Percentiles rank a stretch among this genome's conserved stretches.
These are phyloP conservation scores for Acarospora socialis DNA, from an alignment of 2,329 filamentous ascomycete genomes.

Conservation along the genomic window DNA sequence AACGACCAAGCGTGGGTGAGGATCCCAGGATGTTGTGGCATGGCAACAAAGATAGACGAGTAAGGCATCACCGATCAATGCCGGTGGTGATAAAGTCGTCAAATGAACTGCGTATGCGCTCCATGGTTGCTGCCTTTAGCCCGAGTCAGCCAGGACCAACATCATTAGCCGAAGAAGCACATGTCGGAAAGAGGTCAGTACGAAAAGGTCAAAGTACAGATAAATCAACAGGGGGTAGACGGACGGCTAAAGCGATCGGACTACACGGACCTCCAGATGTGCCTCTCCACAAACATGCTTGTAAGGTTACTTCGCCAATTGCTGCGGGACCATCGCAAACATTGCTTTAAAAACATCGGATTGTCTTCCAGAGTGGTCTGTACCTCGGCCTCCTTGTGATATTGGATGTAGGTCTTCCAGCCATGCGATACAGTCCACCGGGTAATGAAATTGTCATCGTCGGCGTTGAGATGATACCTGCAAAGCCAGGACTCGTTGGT, in stretches of 20 bases:
- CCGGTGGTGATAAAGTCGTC: constrained; percentile 82
- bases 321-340: constrained; percentile 85
- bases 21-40: constrained; percentile 49
- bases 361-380: constrained; percentile 87
- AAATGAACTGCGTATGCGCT: constrained; percentile 86
- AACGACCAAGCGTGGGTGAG: constrained; percentile 37
- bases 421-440: constrained; percentile 85
- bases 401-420: constrained; percentile 93
- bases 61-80: constrained; percentile 62
- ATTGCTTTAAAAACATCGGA: constrained; percentile 81
- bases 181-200: constrained; percentile 5
- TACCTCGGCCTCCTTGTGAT: constrained; percentile 78
- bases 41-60: constrained; percentile 56
- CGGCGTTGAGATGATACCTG: constrained; percentile 79
- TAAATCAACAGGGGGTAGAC: too few species aligned
- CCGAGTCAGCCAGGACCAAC: neutral
- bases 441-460: constrained; percentile 97
- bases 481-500: constrained; percentile 70
- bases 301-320: constrained; percentile 97
- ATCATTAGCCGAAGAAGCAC: neutral
- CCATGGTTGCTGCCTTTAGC: constrained; percentile 69
- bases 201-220: constrained; percentile 6
- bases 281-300: constrained; percentile 67
- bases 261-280: constrained; percentile 75
- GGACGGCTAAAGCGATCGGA: too few species aligned